Base-by-base conservation (phyloP, 371 early-diverging fungal species). In the Homolaphlyctis polyrhiza region DNA sequence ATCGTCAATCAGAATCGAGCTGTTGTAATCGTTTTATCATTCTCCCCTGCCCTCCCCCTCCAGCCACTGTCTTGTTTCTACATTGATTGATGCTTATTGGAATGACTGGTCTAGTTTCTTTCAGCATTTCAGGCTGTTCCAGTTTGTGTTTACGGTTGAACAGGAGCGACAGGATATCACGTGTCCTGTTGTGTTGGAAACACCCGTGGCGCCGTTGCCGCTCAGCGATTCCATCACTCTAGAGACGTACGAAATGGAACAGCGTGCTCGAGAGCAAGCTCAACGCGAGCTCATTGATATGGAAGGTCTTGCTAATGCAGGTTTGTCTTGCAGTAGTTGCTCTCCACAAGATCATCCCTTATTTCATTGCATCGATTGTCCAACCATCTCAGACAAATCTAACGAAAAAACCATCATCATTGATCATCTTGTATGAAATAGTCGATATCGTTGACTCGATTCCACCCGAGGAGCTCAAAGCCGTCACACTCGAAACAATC, bases 401-500 rank as follows among this genome's bases (percentile, higher is more conserved):
- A n/a, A n/a, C n/a, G n/a, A n/a, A n/a, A n/a, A n/a, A n/a, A n/a
- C n/a, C n/a, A n/a, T n/a, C n/a, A n/a, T n/a, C n/a, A n/a, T n/a
- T n/a, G n/a, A n/a, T n/a, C n/a, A n/a, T n/a, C n/a, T n/a, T n/a
- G n/a, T n/a, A n/a, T n/a, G n/a, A n/a, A n/a, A n/a, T n/a, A 55
- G 48, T 54, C 30, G 61, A 68, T 61, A 45, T 52, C 18, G 51
- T 68, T 18, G 66, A 61, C 16, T 11, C 60, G 0, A 47, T 68
- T 27, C 25, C 54, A 1, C 60, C 59, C 45, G 66, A 60, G n/a
- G 66, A 64, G 50, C n/a, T 68, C 51, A 68, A 68, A 55, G 23
- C 34, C 33, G 50, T 61, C 32, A 35, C 68, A 4, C 35, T 28
- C n/a, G 61, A 68, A 3, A 61, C 49, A 25, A 61, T 68, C n/a